Evolutionary conservation across 495 filamentous ascomycete species (phyloP), one percentile per base, ranked within the genome.

Genomic region (Hypoxylon intermedium): DNA sequence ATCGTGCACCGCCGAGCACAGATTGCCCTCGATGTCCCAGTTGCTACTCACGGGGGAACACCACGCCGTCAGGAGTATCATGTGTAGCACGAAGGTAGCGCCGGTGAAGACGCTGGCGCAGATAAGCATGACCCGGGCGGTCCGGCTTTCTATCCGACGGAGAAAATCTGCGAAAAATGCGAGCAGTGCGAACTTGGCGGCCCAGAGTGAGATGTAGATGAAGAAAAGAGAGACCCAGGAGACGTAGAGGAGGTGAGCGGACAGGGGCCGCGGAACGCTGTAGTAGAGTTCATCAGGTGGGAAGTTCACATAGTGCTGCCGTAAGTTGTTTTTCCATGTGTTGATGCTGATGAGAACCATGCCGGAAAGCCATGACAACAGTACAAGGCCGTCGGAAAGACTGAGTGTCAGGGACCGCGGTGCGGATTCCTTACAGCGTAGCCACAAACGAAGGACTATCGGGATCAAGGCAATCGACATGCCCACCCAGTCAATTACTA

Each of bases 171-270:
- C 71, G 57, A 73, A 74, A 47, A 74, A 70, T 4, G 70, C 70
- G 18, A 74, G 55, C 28, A 74, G 71, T 3, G 66, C 70, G 38
- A 67, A 69, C 60, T 73, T 74, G 40, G 58, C 53, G 6, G 57
- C 43, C 72, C 72, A 74, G 4, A 73, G 66, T 5, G 46, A 50
- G 38, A 73, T 72, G 59, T 74, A 74, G 46, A 74, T 73, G 58
- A 73, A 74, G 51, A 67, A 73, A 13, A 74, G 63, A 9, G 60
- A 67, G 41, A 73, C 63, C 70, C 70, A 74, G n/a, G 72, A 74
- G 30, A 74, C 70, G 51, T 73, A 60, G 1, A 60, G 57, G 26
- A 60, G 41, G 23, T 60, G 57, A 3, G 57, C 40, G 3, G 57
- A 60, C 18, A 53, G 28, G 31, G 12, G 30, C n/a, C 31, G 40